A percentile compares a stretch with the other conserved stretches of the same genome.
phyloP scores from a whole-genome alignment of 2,329 filamentous ascomycete genomes.

The Paecilomyces variotii region DNA sequence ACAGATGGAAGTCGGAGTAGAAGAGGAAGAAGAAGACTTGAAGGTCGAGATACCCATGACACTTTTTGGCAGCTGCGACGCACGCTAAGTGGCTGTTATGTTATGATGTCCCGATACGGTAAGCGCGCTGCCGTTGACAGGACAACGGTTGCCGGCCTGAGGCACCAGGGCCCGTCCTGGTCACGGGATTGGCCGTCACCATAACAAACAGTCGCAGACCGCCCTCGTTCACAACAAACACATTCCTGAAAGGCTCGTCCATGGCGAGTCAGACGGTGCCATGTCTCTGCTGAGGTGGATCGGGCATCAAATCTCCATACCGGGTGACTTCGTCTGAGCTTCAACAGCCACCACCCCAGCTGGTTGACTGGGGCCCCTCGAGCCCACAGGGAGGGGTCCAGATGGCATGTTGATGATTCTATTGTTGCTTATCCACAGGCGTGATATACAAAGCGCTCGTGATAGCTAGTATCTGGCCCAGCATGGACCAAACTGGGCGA shows the following conservation, averaged over 20 bases:
- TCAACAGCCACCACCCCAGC: neutral
- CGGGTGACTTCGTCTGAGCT: neutral
- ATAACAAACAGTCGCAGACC: neutral
- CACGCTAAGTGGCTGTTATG: conserved; percentile 31
- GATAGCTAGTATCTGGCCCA: neutral
- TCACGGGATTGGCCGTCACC: neutral
- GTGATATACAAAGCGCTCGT: neutral
- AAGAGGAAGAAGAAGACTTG: conserved; percentile 12
- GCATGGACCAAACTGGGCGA: neutral
- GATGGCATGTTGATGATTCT: neutral
- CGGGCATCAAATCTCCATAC: neutral
- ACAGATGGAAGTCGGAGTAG: conserved; percentile 9
- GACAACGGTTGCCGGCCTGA: conserved; percentile 28
- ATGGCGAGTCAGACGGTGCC: neutral
- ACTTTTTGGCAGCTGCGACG: conserved; percentile 27
- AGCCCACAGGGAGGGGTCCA: neutral
- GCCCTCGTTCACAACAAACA: neutral
- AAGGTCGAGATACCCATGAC: conserved; percentile 6
- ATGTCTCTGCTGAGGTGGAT: neutral
- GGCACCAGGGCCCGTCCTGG: conserved; percentile 5
- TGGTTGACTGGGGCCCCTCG: neutral
- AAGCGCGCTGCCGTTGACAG: conserved; percentile 29
- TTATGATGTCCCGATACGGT: conserved; percentile 25
- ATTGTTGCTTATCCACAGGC: neutral
- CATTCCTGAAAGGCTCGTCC: neutral